Evolutionary conservation across 306 rosid species (phyloP).

Genomic region (Trifolium subterraneum): DNA sequence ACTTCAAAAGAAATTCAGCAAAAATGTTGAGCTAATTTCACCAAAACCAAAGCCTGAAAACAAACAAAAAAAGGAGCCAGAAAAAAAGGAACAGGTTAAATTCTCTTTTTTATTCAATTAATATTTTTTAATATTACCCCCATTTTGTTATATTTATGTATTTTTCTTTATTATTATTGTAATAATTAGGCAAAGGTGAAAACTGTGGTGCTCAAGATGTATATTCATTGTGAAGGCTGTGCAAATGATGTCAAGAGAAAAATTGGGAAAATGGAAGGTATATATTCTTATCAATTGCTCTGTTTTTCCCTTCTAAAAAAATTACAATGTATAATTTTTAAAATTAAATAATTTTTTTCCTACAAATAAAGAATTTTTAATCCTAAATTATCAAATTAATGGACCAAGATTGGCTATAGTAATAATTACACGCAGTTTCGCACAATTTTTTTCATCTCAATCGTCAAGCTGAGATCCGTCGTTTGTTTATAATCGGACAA

Average conservation of each 20-base stretch:
- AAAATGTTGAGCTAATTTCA: constrained; percentile 64
- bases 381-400: too few species aligned
- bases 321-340: too few species aligned
- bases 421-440: too few species aligned
- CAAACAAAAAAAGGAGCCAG: constrained; percentile 31
- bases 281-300: constrained; percentile 20
- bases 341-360: not conserved
- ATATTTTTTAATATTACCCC: not conserved
- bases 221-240: constrained; percentile 79
- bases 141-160: not conserved
- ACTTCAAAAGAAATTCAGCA: constrained; percentile 62
- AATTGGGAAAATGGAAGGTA: constrained; percentile 68
- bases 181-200: constrained; percentile 42
- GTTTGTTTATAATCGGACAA: too few species aligned
- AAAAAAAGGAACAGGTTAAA: constrained; percentile 51
- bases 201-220: constrained; percentile 62
- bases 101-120: not conserved
- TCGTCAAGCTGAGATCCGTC: too few species aligned
- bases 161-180: not conserved
- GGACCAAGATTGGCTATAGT: too few species aligned
- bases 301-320: too few species aligned
- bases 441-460: too few species aligned
- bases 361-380: too few species aligned
- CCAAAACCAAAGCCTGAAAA: constrained; percentile 51
- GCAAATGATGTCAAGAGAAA: constrained; percentile 55